phyloP scores from a whole-genome alignment of 2,329 filamentous ascomycete species.

The Fusarium humuli region DNA sequence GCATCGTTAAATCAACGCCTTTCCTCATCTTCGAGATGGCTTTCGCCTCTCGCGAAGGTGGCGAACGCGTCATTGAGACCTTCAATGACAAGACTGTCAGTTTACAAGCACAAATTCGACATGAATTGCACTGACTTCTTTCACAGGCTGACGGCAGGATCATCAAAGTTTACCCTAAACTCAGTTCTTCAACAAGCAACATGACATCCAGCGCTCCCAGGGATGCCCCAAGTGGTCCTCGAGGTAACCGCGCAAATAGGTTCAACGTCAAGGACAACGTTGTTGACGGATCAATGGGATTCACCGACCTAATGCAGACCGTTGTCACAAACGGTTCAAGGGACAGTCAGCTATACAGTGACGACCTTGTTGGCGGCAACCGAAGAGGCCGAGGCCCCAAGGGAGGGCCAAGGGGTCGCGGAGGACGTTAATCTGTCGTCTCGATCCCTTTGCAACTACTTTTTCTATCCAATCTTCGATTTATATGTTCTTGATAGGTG shows the following conservation, averaged over 20 bases:
- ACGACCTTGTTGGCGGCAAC: slow-evolving; percentile 54
- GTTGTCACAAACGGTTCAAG: slow-evolving; percentile 36
- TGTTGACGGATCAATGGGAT: slow-evolving; percentile 66
- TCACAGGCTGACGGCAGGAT: slow-evolving; percentile 77
- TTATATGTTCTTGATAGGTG: not conserved
- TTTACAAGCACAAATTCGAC: not conserved
- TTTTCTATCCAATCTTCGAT: not conserved
- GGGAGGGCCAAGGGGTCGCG: slow-evolving; percentile 39
- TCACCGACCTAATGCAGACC: slow-evolving; percentile 60
- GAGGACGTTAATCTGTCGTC: slow-evolving; percentile 34
- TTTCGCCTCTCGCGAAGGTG: slow-evolving; percentile 77
- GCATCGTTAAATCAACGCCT: slow-evolving; percentile 73
- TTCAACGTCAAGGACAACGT: slow-evolving; percentile 53
- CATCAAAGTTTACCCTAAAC: slow-evolving; percentile 78
- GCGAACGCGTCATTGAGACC: slow-evolving; percentile 77
- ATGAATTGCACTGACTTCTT: not conserved
- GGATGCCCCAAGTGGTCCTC: slow-evolving; percentile 47
- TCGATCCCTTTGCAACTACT: not conserved
- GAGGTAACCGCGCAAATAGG: slow-evolving; percentile 42
- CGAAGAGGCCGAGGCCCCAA: slow-evolving; percentile 43
- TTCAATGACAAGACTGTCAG: slow-evolving; percentile 81
- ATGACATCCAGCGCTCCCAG: slow-evolving; percentile 39
- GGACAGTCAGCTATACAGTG: slow-evolving; percentile 63
- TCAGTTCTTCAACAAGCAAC: slow-evolving; percentile 52
- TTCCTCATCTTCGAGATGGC: slow-evolving; percentile 82